phyloP scores from a whole-genome alignment of 2,329 filamentous ascomycete species.

The Curvularia verruculosa region DNA sequence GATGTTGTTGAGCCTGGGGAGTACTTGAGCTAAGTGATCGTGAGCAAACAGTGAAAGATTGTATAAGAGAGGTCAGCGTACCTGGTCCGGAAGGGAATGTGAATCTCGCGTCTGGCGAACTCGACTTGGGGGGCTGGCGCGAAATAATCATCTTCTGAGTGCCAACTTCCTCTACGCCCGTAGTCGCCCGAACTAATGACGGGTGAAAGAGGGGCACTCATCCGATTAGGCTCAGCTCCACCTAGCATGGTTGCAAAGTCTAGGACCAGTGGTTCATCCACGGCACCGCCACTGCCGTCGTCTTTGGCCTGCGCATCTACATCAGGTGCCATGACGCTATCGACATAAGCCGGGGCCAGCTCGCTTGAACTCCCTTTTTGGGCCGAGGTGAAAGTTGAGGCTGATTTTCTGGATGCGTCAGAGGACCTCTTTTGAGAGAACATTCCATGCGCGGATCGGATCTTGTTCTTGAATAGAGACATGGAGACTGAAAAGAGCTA shows the following conservation, averaged over 20 bases:
- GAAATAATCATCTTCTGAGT: conserved; percentile 38
- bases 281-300: conserved; percentile 24
- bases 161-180: conserved; percentile 26
- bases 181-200: conserved; percentile 16
- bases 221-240: conserved; percentile 25
- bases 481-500: conserved; percentile 8
- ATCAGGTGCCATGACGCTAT: conserved; percentile 39
- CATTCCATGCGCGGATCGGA: conserved; percentile 39
- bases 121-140: conserved; percentile 41
- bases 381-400: conserved; percentile 29
- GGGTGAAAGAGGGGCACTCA: conserved; percentile 27
- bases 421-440: conserved; percentile 33
- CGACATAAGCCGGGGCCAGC: conserved; percentile 27
- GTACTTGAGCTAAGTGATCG: conserved; percentile 28
- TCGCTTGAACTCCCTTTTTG: conserved; percentile 35
- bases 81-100: conserved; percentile 48
- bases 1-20: conserved; percentile 26
- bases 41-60: conserved; percentile 17
- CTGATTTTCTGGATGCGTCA: conserved; percentile 28
- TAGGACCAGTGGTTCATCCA: conserved; percentile 41
- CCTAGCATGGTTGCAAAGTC: conserved; percentile 39
- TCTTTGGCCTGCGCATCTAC: conserved; percentile 19
- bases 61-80: conserved; percentile 16
- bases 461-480: conserved; percentile 42
- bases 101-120: conserved; percentile 45